Evolutionary conservation across 1,139 yeast genomes (phyloP).

Genomic region (Suhomyces wounanorum): DNA sequence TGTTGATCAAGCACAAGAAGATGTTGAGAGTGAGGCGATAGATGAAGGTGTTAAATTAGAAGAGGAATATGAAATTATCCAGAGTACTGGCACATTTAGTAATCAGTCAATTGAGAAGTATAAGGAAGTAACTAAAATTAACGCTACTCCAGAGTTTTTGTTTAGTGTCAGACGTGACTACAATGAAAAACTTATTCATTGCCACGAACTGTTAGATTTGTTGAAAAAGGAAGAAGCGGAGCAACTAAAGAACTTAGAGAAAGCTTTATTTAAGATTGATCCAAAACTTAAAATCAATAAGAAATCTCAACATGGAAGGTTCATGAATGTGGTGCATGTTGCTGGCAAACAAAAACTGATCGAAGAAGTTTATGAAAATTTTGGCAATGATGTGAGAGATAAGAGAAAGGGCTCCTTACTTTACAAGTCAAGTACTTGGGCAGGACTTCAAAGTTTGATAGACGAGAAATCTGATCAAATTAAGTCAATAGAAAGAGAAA

Average conservation of each 20-base stretch:
- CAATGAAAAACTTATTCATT: constrained; percentile 24
- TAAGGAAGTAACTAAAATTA: constrained; percentile 9
- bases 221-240: constrained; percentile 28
- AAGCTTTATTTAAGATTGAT: constrained; percentile 28
- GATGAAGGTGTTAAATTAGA: neutral
- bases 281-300: constrained; percentile 30
- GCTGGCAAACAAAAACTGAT: constrained; percentile 36
- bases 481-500: constrained; percentile 42
- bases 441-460: constrained; percentile 29
- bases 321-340: constrained; percentile 35
- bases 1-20: constrained; percentile 3
- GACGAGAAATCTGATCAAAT: constrained; percentile 30
- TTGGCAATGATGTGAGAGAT: constrained; percentile 29
- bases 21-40: neutral
- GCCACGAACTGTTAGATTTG: constrained; percentile 37
- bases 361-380: constrained; percentile 17
- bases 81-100: constrained; percentile 18
- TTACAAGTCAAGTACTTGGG: constrained; percentile 38
- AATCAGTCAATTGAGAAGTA: constrained; percentile 27
- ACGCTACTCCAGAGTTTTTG: constrained; percentile 7
- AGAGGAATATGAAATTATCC: neutral
- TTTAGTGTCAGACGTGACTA: constrained; percentile 36
- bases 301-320: constrained; percentile 35
- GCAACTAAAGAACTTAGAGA: constrained; percentile 24
- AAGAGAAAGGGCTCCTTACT: constrained; percentile 32